Evolutionary conservation across 1,139 yeast genomes (phyloP).

Genomic region (Protomyces lactucae-debilis): DNA sequence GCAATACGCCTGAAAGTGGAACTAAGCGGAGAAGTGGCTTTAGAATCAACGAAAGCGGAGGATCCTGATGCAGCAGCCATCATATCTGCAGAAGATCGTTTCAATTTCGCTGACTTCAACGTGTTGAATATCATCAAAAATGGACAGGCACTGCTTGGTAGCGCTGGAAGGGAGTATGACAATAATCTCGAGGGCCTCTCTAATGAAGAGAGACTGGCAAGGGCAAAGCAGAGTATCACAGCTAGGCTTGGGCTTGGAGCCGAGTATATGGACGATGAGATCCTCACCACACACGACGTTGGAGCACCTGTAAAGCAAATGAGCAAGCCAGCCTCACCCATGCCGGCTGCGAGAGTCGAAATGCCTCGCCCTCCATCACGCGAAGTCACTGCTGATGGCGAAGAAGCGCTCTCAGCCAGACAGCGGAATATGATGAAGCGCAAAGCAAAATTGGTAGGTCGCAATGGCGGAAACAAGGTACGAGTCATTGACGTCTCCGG

Average conservation of each 20-base stretch:
- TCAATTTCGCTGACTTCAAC: constrained; percentile 60
- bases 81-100: constrained; percentile 42
- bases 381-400: constrained; percentile 14
- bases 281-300: constrained; percentile 32
- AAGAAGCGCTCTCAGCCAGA: constrained; percentile 50
- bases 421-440: constrained; percentile 91
- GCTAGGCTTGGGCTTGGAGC: constrained; percentile 46
- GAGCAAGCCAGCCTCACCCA: background rate
- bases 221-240: constrained; percentile 43
- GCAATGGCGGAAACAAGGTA: constrained; percentile 47
- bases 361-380: constrained; percentile 28
- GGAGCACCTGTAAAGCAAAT: constrained; percentile 2
- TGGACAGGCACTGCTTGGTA: constrained; percentile 68
- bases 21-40: constrained; percentile 31
- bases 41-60: constrained; percentile 28
- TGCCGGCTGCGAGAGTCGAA: background rate
- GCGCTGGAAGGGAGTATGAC: constrained; percentile 53
- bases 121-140: constrained; percentile 59
- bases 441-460: constrained; percentile 77
- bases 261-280: constrained; percentile 43
- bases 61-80: background rate
- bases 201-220: constrained; percentile 42
- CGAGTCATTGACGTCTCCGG: constrained; percentile 69
- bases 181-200: constrained; percentile 40
- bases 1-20: constrained; percentile 15